Evolutionary conservation across 1,284 basidiomycete genomes (phyloP).

Genomic region (Dichomitus squalens): DNA sequence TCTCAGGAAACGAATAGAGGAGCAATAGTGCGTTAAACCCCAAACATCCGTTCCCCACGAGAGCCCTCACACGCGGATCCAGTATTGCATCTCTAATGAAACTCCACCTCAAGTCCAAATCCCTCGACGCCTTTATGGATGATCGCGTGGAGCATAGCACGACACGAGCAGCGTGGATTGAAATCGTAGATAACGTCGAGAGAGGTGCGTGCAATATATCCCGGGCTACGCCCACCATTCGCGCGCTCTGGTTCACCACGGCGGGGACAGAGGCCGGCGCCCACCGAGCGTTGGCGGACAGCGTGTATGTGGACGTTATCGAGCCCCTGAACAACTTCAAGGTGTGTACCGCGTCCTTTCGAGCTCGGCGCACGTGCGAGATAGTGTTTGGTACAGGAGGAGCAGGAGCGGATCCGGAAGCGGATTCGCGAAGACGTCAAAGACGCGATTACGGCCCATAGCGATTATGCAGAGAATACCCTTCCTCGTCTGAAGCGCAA

Average conservation of each 20-base stretch:
- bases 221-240: not conserved
- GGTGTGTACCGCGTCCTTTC: slow-evolving; percentile 41
- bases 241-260: not conserved
- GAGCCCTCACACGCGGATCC: slow-evolving; percentile 3
- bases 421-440: slow-evolving; percentile 90
- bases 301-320: slow-evolving; percentile 74
- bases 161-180: slow-evolving; percentile 73
- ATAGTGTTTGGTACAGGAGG: slow-evolving; percentile 54
- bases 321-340: slow-evolving; percentile 66
- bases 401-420: slow-evolving; percentile 84
- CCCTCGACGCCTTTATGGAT: slow-evolving; percentile 67
- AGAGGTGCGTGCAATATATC: slow-evolving; percentile 54
- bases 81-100: slow-evolving; percentile 74
- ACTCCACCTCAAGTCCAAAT: slow-evolving; percentile 70
- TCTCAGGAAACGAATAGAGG: slow-evolving; percentile 77
- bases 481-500: slow-evolving; percentile 78
- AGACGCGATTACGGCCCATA: slow-evolving; percentile 69
- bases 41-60: not conserved
- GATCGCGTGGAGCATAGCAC: slow-evolving; percentile 57
- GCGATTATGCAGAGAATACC: slow-evolving; percentile 75
- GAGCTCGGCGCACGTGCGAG: not conserved
- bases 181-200: slow-evolving; percentile 83
- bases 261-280: slow-evolving; percentile 73
- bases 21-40: slow-evolving; percentile 66
- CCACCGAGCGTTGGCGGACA: slow-evolving; percentile 73